Percentiles rank a stretch among this genome's conserved stretches.
These are phyloP conservation scores for Lactarius trivialis DNA, from an alignment of 768 basidiomycete genomes.

Conservation along the genomic window DNA sequence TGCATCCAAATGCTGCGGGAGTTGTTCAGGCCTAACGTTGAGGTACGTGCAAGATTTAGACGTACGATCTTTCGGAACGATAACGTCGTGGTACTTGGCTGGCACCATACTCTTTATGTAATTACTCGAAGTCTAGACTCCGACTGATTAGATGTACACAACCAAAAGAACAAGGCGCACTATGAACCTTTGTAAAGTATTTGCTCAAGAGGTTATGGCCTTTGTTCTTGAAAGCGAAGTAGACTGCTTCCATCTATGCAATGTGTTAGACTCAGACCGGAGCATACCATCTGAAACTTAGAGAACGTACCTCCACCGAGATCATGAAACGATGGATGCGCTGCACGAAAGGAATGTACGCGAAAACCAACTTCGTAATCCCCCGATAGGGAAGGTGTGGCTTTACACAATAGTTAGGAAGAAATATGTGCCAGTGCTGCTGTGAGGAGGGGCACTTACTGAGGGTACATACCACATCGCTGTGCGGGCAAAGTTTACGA, in stretches of 20 bases:
- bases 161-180: not conserved
- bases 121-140: slow-evolving; percentile 33
- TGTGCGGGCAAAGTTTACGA: slow-evolving; percentile 50
- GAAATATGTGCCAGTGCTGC: no score
- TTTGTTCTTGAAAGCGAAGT: not conserved
- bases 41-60: not conserved
- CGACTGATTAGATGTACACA: not conserved
- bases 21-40: not conserved
- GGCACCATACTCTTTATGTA: slow-evolving; percentile 46
- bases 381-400: slow-evolving; percentile 34
- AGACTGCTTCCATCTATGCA: not conserved
- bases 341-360: slow-evolving; percentile 44
- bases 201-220: slow-evolving; percentile 1
- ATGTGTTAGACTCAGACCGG: not conserved
- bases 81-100: slow-evolving; percentile 4
- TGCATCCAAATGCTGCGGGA: slow-evolving; percentile 47
- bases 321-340: slow-evolving; percentile 40
- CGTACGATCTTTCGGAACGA: slow-evolving; percentile 50
- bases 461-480: slow-evolving; percentile 50
- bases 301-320: slow-evolving; percentile 37
- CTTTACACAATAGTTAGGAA: not conserved
- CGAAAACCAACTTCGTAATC: slow-evolving; percentile 46
- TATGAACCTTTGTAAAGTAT: not conserved
- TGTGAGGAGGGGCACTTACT: slow-evolving; percentile 28
- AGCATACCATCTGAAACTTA: no score